Evolutionary conservation across 2,329 filamentous ascomycete species (phyloP), one percentile per base, ranked within the genome.

Genomic region (Colletotrichum tanaceti): DNA sequence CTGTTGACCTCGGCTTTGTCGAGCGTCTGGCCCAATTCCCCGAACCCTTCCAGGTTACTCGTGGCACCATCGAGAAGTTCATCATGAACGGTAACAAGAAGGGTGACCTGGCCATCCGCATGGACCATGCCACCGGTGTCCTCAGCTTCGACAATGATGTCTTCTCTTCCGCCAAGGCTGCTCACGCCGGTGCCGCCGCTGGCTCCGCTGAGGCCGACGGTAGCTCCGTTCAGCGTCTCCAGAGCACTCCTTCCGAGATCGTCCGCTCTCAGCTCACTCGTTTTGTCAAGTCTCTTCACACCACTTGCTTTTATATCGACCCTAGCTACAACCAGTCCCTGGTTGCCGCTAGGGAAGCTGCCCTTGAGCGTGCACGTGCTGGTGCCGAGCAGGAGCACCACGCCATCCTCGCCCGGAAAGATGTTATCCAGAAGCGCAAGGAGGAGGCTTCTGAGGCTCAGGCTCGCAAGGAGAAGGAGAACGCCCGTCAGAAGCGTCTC

Each of bases 41-140:
- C 11, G 94, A 97, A 79, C 93, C 96, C 49, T 98, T 97, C 88
- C 92, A 98, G 82, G 94, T 98, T 73, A 92, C 89, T 72, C 90
- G 92, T 62, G 90, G 91, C 73, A 97, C 93, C 71, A 97, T 99
- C 73, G 96, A 99, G 86, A 99, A 98, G 85, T 99, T 99, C 86
- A 98, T 99, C 86, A 99, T 99, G 96, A 99, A 99, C 81, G 96
- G 96, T 72, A 98, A 97, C 88, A 99, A 99, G 90, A 99, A 99
- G 89, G 96, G 96, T 65, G 96, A 99, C 75, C 87, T 99, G 53
- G 92, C 96, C 62, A 97, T 99, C 75, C 94, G 96, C 71, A 93
- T 98, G 82, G 93, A 98, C 78, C 96, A 99, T 78, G 94, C 94
- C 71, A 95, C 94, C 62, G 94, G 96, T 70, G 93, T 98, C 58